phyloP scores from a whole-genome alignment of 768 basidiomycete genomes.

The Artomyces pyxidatus region DNA sequence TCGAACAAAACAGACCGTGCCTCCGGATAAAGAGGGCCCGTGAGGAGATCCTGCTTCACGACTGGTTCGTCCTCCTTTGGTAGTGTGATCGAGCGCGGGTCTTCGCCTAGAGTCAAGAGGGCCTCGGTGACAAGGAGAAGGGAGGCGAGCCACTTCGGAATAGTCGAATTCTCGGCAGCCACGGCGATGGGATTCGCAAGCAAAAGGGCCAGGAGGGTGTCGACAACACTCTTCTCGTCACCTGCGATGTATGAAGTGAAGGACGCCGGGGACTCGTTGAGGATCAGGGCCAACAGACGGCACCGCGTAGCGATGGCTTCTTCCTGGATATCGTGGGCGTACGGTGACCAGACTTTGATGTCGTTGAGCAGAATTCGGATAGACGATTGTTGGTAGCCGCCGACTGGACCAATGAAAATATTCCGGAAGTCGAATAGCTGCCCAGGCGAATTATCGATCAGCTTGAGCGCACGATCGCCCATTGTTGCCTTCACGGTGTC shows the following conservation, averaged over 20 bases:
- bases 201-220: constrained; percentile 58
- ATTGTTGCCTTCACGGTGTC: constrained; percentile 59
- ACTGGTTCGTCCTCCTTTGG: constrained; percentile 69
- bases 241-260: constrained; percentile 35
- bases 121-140: constrained; percentile 82
- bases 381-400: constrained; percentile 52
- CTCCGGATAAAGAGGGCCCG: constrained; percentile 55
- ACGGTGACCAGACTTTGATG: constrained; percentile 58
- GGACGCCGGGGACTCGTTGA: constrained; percentile 65
- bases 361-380: constrained; percentile 71
- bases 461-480: constrained; percentile 57
- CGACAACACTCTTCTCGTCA: constrained; percentile 53
- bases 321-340: constrained; percentile 62
- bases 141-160: constrained; percentile 84
- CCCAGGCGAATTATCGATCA: constrained; percentile 82
- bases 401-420: constrained; percentile 64
- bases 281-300: constrained; percentile 76
- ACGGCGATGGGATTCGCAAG: constrained; percentile 44
- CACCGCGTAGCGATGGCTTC: constrained; percentile 75
- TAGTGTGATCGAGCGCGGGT: constrained; percentile 53
- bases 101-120: constrained; percentile 67
- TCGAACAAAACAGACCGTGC: constrained; percentile 66
- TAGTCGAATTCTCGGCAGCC: constrained; percentile 43
- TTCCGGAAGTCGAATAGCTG: constrained; percentile 84
- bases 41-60: constrained; percentile 37